Evolutionary conservation across 2,329 filamentous ascomycete genomes (phyloP).

Genomic region (Hymenoscyphus repandus): DNA sequence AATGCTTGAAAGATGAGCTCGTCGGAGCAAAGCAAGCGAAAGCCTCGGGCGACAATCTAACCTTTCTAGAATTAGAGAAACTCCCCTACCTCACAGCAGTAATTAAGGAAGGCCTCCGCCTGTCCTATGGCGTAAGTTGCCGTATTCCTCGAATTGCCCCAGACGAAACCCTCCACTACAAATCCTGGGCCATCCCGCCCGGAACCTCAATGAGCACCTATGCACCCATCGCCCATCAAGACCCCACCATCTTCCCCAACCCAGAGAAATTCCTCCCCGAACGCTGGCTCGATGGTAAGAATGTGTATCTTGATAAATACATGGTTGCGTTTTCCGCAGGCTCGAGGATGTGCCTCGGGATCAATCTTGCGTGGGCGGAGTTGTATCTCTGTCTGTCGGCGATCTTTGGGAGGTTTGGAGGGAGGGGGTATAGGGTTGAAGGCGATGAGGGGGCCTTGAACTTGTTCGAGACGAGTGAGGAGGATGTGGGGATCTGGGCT

Average conservation of each 20-base stretch:
- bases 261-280: not conserved
- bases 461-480: no score
- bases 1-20: constrained; percentile 33
- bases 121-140: not conserved
- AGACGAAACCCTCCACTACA: not conserved
- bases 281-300: not conserved
- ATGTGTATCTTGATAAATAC: constrained; percentile 28
- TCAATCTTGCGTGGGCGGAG: constrained; percentile 10
- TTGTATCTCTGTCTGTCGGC: no score
- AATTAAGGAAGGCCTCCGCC: constrained; percentile 25
- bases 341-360: constrained; percentile 8
- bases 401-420: no score
- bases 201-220: not conserved
- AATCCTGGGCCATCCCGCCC: not conserved
- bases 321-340: constrained; percentile 11
- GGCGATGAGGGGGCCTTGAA: no score
- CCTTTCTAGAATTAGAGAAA: constrained; percentile 18
- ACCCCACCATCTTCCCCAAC: constrained; percentile 10
- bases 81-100: constrained; percentile 29
- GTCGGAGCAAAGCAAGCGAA: not conserved
- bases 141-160: not conserved
- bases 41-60: constrained; percentile 8
- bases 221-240: not conserved
- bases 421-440: no score
- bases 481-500: no score